Conservation (phyloP, 805 yeast genomes). For the Kuraishia ogatae region DNA sequence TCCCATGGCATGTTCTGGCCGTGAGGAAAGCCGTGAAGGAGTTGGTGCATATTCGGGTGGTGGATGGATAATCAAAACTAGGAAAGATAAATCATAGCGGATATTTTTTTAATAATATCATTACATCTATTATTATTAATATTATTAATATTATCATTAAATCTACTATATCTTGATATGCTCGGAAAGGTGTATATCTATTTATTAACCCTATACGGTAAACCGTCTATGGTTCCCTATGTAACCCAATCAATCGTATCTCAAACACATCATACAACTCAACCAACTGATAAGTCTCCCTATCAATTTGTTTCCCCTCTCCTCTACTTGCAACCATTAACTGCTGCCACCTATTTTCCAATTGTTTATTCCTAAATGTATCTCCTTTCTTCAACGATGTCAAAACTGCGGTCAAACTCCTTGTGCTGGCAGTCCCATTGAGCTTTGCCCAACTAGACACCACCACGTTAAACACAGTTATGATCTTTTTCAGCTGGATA, state of each 20-base stretch:
- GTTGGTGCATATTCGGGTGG: constrained; percentile 50
- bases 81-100: too few species aligned
- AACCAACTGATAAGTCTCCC: neutral
- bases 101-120: too few species aligned
- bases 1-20: constrained; percentile 70
- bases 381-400: neutral
- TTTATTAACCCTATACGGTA: too few species aligned
- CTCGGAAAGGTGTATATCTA: too few species aligned
- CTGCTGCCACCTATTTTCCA: neutral
- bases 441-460: neutral
- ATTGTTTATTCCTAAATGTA: neutral
- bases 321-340: too few species aligned
- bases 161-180: too few species aligned
- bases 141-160: too few species aligned
- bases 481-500: neutral
- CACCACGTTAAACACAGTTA: neutral
- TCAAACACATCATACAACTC: neutral
- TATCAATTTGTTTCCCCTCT: too few species aligned
- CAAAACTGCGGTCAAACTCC: neutral
- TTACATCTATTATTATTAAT: too few species aligned
- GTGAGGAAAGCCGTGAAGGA: constrained; percentile 54
- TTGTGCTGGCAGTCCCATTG: constrained; percentile 7
- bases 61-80: constrained; percentile 7
- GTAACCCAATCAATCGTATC: neutral
- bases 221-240: too few species aligned